Conservation (phyloP, 192 early-diverging fungal species). For the Jimgerdemannia flammicorona region DNA sequence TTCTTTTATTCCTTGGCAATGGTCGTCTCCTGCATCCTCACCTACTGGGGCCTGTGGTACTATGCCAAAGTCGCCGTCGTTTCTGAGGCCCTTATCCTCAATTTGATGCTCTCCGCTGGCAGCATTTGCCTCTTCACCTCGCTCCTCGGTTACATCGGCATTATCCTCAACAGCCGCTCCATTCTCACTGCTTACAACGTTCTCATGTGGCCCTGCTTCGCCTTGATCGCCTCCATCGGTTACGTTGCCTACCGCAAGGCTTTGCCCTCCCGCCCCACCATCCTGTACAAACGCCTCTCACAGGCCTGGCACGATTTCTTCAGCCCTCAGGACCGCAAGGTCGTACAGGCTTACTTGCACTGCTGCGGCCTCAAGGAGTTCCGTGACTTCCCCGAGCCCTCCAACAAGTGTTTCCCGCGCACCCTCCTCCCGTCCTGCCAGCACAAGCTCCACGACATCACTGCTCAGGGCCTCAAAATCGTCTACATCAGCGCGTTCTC, state of each 20-base stretch:
- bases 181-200: slow-evolving; percentile 34
- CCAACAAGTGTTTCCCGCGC: slow-evolving; percentile 46
- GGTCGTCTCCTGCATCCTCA: not conserved
- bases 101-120: slow-evolving; percentile 34
- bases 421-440: slow-evolving; percentile 41
- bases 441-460: slow-evolving; percentile 33
- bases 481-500: slow-evolving; percentile 43
- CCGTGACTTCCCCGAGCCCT: slow-evolving; percentile 41
- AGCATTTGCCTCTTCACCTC: slow-evolving; percentile 31
- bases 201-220: slow-evolving; percentile 43
- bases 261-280: not conserved
- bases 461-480: slow-evolving; percentile 23
- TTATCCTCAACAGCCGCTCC: slow-evolving; percentile 41
- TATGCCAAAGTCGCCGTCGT: not conserved
- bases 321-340: slow-evolving; percentile 14
- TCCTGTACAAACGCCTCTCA: slow-evolving; percentile 15
- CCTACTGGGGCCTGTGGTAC: not conserved
- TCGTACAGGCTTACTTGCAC: slow-evolving; percentile 34
- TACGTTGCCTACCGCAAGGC: slow-evolving; percentile 36
- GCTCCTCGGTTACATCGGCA: slow-evolving; percentile 39
- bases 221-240: slow-evolving; percentile 40
- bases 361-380: slow-evolving; percentile 46
- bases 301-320: slow-evolving; percentile 34
- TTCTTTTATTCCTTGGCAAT: not conserved
- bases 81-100: slow-evolving; percentile 1